These are phyloP conservation scores for Talaromyces islandicus DNA, from an alignment of 2,329 filamentous ascomycete genomes.

Conservation along the genomic window DNA sequence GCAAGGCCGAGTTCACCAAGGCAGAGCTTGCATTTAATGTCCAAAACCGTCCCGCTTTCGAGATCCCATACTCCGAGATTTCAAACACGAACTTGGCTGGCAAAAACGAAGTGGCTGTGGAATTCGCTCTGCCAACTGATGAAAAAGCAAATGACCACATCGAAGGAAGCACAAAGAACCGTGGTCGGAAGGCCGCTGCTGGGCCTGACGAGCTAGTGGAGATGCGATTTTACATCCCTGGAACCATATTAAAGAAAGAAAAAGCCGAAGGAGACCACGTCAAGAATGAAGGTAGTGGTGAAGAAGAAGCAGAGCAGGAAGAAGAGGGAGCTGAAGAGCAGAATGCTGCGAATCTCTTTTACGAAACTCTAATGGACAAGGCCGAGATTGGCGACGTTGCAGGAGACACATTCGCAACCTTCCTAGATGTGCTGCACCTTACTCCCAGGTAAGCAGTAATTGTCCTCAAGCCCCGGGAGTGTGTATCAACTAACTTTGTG, in stretches of 20 bases:
- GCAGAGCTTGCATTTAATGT: constrained; percentile 95
- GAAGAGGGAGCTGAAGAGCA: constrained; percentile 61
- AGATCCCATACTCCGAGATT: constrained; percentile 94
- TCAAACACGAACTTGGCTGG: constrained; percentile 96
- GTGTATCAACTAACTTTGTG: constrained; percentile 12
- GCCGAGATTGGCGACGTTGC: constrained; percentile 98
- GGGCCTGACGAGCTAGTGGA: constrained; percentile 91
- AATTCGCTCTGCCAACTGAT: constrained; percentile 74
- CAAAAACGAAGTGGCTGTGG: constrained; percentile 94
- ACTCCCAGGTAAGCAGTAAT: constrained; percentile 67
- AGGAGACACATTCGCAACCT: constrained; percentile 96
- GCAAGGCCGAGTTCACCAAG: constrained; percentile 94
- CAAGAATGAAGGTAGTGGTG: constrained; percentile 66
- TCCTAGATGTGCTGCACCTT: constrained; percentile 92
- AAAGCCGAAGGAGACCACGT: constrained; percentile 57
- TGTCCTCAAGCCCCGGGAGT: constrained; percentile 10
- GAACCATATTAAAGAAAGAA: constrained; percentile 67
- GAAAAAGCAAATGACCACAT: constrained; percentile 66
- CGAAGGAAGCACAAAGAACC: constrained; percentile 62
- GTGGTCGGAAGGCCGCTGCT: constrained; percentile 83
- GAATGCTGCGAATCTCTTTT: constrained; percentile 95
- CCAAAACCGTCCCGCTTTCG: constrained; percentile 91
- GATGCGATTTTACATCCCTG: constrained; percentile 98
- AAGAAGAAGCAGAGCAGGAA: constrained; percentile 38
- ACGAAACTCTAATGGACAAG: constrained; percentile 96